A percentile compares a stretch with the other conserved stretches of the same genome.
Evolutionary conservation across 1,139 yeast genomes (phyloP).

Genomic region (Blastobotrys persicus): DNA sequence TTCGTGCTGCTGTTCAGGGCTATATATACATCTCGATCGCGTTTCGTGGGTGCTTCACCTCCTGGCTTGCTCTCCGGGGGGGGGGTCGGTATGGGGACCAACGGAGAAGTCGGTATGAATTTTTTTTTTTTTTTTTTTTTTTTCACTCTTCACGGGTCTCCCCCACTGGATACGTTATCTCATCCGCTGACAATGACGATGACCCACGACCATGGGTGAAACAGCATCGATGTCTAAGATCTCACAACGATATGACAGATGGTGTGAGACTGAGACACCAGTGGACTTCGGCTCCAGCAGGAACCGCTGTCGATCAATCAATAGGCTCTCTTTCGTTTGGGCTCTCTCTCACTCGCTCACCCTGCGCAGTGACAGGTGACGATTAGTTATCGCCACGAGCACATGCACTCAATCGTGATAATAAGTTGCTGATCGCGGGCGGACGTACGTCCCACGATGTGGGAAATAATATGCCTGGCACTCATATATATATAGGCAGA

Average conservation of each 20-base stretch:
- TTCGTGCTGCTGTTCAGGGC: too few relatives aligned
- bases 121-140: too few relatives aligned
- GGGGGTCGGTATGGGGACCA: too few relatives aligned
- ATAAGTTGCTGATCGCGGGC: not conserved
- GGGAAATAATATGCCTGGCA: not conserved
- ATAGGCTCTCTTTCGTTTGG: too few relatives aligned
- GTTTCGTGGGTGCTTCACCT: too few relatives aligned
- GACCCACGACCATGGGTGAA: not conserved
- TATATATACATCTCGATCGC: not conserved
- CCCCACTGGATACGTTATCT: not conserved
- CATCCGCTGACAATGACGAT: not conserved
- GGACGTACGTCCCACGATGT: too few relatives aligned
- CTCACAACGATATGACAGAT: slow-evolving; percentile 4
- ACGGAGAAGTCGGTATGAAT: too few relatives aligned
- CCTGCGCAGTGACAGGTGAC: not conserved
- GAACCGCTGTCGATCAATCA: not conserved
- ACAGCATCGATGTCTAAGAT: slow-evolving; percentile 6
- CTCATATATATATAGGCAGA: not conserved
- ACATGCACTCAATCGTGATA: not conserved
- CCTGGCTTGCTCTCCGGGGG: too few relatives aligned
- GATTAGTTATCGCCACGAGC: not conserved
- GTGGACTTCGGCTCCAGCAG: not conserved
- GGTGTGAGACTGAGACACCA: slow-evolving; percentile 8
- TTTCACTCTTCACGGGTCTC: too few relatives aligned
- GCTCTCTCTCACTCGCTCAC: too few relatives aligned